phyloP scores from a whole-genome alignment of 495 filamentous ascomycete genomes.

The Penicillium coprophilum region DNA sequence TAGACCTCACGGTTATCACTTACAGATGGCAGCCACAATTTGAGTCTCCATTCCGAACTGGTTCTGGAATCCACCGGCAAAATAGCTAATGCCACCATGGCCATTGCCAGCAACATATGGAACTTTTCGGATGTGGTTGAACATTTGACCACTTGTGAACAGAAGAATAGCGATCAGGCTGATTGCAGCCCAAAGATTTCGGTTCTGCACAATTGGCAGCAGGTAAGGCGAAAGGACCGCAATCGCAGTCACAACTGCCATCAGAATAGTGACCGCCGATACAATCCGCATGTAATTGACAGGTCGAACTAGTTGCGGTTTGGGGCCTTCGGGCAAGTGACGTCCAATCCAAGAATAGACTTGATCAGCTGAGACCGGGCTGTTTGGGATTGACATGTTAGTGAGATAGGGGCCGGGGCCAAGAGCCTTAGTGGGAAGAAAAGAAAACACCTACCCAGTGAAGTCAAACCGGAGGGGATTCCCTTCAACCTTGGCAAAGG shows the following conservation, averaged over 20 bases:
- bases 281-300: constrained; percentile 81
- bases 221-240: constrained; percentile 80
- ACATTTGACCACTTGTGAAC: constrained; percentile 98
- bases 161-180: constrained; percentile 87
- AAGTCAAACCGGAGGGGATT: constrained; percentile 87
- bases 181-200: constrained; percentile 90
- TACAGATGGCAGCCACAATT: constrained; percentile 93
- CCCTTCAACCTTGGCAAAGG: constrained; percentile 66
- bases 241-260: constrained; percentile 65
- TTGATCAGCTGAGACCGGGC: constrained; percentile 71
- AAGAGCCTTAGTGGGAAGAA: background rate
- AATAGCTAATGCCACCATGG: constrained; percentile 82
- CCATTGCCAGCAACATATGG: constrained; percentile 93
- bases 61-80: constrained; percentile 90
- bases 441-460: constrained; percentile 65
- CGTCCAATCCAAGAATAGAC: constrained; percentile 76
- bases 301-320: constrained; percentile 75
- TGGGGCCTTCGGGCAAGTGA: constrained; percentile 71
- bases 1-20: constrained; percentile 39
- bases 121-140: constrained; percentile 95
- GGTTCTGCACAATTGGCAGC: constrained; percentile 82
- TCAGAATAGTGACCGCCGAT: constrained; percentile 60
- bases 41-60: constrained; percentile 97
- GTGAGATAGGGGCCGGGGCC: background rate
- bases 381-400: constrained; percentile 31